A percentile compares a stretch with the other conserved stretches of the same genome.
Conservation (phyloP, 2,329 filamentous ascomycete genomes). For the Teratosphaeria zuluensis region DNA sequence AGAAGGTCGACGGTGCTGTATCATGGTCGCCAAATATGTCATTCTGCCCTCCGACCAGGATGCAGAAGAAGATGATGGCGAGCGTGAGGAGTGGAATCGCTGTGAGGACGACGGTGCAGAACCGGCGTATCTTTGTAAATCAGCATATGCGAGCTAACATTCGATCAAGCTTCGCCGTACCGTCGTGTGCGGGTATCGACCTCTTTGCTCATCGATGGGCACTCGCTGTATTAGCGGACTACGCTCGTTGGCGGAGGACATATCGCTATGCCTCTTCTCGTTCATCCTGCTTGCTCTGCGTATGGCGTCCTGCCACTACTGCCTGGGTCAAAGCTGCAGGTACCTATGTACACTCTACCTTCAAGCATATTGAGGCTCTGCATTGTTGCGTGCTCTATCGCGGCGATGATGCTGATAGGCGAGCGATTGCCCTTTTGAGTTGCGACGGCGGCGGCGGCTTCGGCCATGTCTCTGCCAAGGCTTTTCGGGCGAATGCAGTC, state of each 20-base stretch:
- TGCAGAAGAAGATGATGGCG: constrained; percentile 27
- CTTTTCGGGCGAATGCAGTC: neutral
- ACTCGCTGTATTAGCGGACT: constrained; percentile 61
- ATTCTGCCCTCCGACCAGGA: constrained; percentile 27
- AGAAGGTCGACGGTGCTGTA: constrained; percentile 6
- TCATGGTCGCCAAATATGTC: constrained; percentile 25
- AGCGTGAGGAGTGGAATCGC: constrained; percentile 30
- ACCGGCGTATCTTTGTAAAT: constrained; percentile 43
- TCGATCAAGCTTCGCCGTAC: constrained; percentile 11
- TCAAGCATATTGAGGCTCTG: neutral
- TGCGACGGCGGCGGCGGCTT: neutral
- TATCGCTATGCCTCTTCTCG: constrained; percentile 15
- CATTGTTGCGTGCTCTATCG: neutral
- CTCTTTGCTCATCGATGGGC: constrained; percentile 39
- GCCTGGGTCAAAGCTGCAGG: neutral
- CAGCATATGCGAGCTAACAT: neutral
- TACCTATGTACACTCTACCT: neutral
- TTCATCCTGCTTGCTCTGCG: constrained; percentile 1
- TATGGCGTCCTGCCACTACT: neutral
- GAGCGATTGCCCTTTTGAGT: neutral
- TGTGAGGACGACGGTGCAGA: constrained; percentile 51
- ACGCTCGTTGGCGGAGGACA: constrained; percentile 43
- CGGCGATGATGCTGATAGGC: neutral
- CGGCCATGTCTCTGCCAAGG: neutral
- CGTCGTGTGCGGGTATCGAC: constrained; percentile 39